A percentile compares a stretch with the other conserved stretches of the same genome.
These are phyloP conservation scores for Bipolaris zeicola DNA, from an alignment of 2,329 filamentous ascomycete species.

Conservation along the genomic window DNA sequence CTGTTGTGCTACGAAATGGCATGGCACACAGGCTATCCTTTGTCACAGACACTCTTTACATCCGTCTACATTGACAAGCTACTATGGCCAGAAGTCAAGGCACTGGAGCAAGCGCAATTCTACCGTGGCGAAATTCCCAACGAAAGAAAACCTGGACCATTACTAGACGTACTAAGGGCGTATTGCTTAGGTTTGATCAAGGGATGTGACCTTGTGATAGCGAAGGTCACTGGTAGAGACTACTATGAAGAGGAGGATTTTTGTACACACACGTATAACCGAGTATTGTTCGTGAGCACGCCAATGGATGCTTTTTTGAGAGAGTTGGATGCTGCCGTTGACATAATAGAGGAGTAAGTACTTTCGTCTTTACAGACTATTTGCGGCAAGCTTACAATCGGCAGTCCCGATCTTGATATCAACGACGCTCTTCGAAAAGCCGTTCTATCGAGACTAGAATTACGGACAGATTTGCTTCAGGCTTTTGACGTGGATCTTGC, in stretches of 20 bases:
- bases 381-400: conserved; percentile 15
- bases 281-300: conserved; percentile 67
- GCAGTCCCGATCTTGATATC: conserved; percentile 36
- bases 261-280: conserved; percentile 86
- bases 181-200: conserved; percentile 89
- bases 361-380: not conserved
- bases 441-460: conserved; percentile 67
- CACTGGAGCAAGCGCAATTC: conserved; percentile 66
- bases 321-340: conserved; percentile 41
- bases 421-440: conserved; percentile 56
- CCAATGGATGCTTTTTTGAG: conserved; percentile 43
- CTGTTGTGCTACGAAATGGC: conserved; percentile 92
- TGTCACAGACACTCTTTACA: conserved; percentile 93
- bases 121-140: conserved; percentile 53
- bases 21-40: conserved; percentile 94
- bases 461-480: conserved; percentile 69
- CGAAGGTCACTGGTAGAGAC: conserved; percentile 78
- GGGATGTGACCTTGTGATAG: conserved; percentile 77
- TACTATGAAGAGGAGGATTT: conserved; percentile 99
- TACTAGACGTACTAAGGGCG: conserved; percentile 69
- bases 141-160: conserved; percentile 29
- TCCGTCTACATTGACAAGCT: conserved; percentile 88
- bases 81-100: conserved; percentile 70
- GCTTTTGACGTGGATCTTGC: conserved; percentile 51
- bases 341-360: conserved; percentile 41